Evolutionary conservation across 2,329 filamentous ascomycete species (phyloP), one percentile per base, ranked within the genome.

Genomic region (Chaetomiaceae sp.): DNA sequence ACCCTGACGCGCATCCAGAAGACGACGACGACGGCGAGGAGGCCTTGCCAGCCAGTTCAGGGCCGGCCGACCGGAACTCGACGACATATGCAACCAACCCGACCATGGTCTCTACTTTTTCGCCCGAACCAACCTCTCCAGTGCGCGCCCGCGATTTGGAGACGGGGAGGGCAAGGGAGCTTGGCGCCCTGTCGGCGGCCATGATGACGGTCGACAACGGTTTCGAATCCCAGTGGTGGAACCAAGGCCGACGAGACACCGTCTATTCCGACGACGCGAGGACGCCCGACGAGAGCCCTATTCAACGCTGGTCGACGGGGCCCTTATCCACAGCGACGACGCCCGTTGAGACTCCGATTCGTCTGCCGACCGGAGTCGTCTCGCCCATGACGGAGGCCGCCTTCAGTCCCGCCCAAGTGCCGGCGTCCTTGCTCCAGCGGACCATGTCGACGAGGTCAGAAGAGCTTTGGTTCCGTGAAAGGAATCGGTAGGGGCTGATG

Each of bases 181-280:
- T 80, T 3, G 75, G 75, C 50, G 71, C 74, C 0, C 66, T 81
- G 4, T 77, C 76, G 9, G 71, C 73, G 4, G 78, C 78, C 33
- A 73, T 81, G 71, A 73, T 80, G 68, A 80, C 78, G 2, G 74
- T 81, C 3, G 78, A 81, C 60, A 81, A 80, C 58, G 78, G 78
- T 2, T 80, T 81, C 58, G 78, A 81, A 66, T 74, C 76, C 56
- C 77, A 80, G 63, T 80, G 77, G 77, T 80, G 78, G 77, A 74
- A 79, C 58, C 75, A 76, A 56, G 77, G 76, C 1, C 53, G 55
- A 8, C 65, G 70, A 2, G 65, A 68, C 44, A 56, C 64, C 56
- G 14, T 55, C 59, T 43, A 41, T 25, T 25, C 40, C 42, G 27
- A 44, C 34, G 21, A 53, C 21, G 25, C 48, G 27, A n/a, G 37